These are phyloP conservation scores for Trichoderma asperelloides DNA, from an alignment of 495 filamentous ascomycete species.

Conservation along the genomic window DNA sequence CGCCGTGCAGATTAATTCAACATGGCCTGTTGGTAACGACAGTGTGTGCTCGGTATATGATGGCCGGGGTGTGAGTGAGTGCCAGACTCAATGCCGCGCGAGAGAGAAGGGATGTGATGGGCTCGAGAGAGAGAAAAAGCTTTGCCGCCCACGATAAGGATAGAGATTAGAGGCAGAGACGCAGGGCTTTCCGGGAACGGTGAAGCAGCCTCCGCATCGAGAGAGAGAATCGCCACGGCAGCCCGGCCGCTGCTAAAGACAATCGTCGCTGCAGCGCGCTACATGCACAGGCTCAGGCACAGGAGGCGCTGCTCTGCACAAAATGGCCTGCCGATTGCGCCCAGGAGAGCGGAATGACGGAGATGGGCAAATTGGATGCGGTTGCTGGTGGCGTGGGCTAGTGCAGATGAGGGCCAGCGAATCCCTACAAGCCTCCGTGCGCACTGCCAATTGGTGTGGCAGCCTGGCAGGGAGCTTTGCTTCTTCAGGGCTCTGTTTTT, in stretches of 20 bases:
- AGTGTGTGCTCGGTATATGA: not conserved
- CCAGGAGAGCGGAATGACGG: conserved; percentile 8
- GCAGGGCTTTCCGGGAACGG: not conserved
- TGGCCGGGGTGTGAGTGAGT: not conserved
- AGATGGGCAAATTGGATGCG: conserved; percentile 8
- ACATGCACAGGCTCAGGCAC: not conserved
- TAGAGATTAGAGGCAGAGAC: not conserved
- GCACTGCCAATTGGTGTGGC: not conserved
- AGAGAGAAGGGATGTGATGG: not conserved
- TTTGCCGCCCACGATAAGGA: not conserved
- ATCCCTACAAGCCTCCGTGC: not conserved
- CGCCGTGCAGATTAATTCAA: not conserved
- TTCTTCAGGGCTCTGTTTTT: no score
- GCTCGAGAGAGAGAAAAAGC: not conserved
- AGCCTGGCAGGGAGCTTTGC: no score
- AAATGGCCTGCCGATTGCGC: conserved; percentile 2
- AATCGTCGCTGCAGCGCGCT: not conserved
- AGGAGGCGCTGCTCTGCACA: not conserved
- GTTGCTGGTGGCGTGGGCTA: conserved; percentile 2
- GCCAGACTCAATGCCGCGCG: not conserved
- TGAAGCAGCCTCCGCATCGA: not conserved
- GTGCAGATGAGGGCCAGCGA: not conserved
- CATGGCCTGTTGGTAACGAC: not conserved
- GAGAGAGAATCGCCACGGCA: not conserved
- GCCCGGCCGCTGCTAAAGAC: not conserved